These are phyloP conservation scores for Adansonia rubrostipa DNA, from an alignment of 441 rosid genomes.

Conservation along the genomic window DNA sequence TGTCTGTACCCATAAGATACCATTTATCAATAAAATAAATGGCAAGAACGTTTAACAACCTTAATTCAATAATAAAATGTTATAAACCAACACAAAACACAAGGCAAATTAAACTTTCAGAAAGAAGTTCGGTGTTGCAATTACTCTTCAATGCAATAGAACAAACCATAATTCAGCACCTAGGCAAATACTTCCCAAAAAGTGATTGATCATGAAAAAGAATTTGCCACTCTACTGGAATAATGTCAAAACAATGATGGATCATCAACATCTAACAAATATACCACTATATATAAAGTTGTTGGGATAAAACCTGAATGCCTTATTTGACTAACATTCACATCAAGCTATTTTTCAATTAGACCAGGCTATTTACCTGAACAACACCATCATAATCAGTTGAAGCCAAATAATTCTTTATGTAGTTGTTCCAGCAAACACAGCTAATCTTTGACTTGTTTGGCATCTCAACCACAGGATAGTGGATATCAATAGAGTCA, in stretches of 20 bases:
- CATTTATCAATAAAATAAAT: slow-evolving; percentile 28
- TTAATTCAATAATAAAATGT: slow-evolving; percentile 14
- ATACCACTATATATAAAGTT: not conserved
- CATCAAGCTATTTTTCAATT: slow-evolving; percentile 19
- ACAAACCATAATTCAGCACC: not conserved
- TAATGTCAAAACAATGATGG: not conserved
- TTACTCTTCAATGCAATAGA: slow-evolving; percentile 3
- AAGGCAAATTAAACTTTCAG: slow-evolving; percentile 2
- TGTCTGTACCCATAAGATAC: slow-evolving; percentile 48
- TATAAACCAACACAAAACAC: slow-evolving; percentile 25
- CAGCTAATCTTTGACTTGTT: slow-evolving; percentile 77
- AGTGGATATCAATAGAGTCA: slow-evolving; percentile 68
- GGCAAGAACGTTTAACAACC: not conserved
- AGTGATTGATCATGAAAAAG: slow-evolving; percentile 12
- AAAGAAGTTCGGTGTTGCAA: slow-evolving; percentile 5
- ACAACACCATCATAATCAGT: slow-evolving; percentile 81
- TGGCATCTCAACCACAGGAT: slow-evolving; percentile 81
- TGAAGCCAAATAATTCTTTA: slow-evolving; percentile 83
- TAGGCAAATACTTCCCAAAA: not conserved
- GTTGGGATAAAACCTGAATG: slow-evolving; percentile 8
- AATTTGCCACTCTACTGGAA: not conserved
- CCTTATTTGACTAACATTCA: not conserved
- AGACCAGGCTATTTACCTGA: slow-evolving; percentile 51
- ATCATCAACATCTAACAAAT: slow-evolving; percentile 4
- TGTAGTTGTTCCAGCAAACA: slow-evolving; percentile 82